These are phyloP conservation scores for Dorcoceras hygrometricum DNA, from an alignment of 257 asterid genomes.

Conservation along the genomic window DNA sequence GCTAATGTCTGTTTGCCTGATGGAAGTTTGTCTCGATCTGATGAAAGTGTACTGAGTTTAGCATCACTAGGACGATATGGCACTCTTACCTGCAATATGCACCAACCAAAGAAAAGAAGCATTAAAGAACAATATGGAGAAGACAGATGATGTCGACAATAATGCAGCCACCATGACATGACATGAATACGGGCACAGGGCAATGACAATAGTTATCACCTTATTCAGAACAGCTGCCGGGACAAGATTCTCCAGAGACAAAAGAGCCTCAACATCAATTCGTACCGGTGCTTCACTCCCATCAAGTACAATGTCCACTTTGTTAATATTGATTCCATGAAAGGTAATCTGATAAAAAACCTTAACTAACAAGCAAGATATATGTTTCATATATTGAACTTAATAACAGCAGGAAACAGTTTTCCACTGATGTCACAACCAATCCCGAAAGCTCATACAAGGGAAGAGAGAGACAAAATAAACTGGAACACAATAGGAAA, in stretches of 20 bases:
- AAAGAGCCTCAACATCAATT: conserved; percentile 80
- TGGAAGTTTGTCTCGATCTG: conserved; percentile 87
- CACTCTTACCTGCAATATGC: conserved; percentile 66
- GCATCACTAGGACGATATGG: conserved; percentile 86
- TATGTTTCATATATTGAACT: conserved; percentile 13
- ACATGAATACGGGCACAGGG: conserved; percentile 1
- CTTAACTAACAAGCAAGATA: conserved; percentile 30
- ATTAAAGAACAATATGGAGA: conserved; percentile 19
- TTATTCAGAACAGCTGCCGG: conserved; percentile 83
- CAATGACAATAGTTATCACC: conserved; percentile 40
- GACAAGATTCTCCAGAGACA: conserved; percentile 76
- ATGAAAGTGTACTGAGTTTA: conserved; percentile 71
- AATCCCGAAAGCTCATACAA: conserved; percentile 8
- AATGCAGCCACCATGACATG: background rate
- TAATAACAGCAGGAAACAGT: conserved; percentile 15
- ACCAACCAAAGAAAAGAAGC: conserved; percentile 16
- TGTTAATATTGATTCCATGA: conserved; percentile 79
- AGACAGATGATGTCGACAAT: conserved; percentile 3
- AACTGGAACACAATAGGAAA: conserved; percentile 9
- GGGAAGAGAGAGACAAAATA: conserved; percentile 10
- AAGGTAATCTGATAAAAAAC: conserved; percentile 57
- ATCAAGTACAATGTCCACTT: conserved; percentile 72
- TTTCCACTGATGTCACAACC: conserved; percentile 8
- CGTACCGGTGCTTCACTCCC: conserved; percentile 95
- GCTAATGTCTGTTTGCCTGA: conserved; percentile 88